phyloP scores from a whole-genome alignment of 768 basidiomycete species.

The Kwoniella sp. region DNA sequence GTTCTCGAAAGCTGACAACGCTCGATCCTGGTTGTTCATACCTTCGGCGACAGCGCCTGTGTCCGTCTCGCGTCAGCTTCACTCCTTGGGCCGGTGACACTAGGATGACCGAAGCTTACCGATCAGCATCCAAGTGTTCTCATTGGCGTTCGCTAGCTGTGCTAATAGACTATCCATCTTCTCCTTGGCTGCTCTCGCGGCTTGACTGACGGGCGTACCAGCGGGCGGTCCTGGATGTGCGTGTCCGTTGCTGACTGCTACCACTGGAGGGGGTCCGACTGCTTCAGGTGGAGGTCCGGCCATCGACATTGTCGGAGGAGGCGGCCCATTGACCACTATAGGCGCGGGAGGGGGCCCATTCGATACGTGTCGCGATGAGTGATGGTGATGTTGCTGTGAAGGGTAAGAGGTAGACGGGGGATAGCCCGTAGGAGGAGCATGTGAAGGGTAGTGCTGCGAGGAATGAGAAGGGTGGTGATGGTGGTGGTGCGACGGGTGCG shows the following conservation, averaged over 20 bases:
- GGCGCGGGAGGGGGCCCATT: conserved; percentile 26
- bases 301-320: conserved; percentile 29
- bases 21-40: conserved; percentile 84
- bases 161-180: conserved; percentile 43
- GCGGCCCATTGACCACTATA: conserved; percentile 27
- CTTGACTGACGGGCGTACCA: conserved; percentile 15
- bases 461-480: conserved; percentile 24
- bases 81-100: neutral
- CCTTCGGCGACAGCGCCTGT: conserved; percentile 92
- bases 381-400: conserved; percentile 26
- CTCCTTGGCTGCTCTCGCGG: conserved; percentile 40
- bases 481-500: conserved; percentile 25
- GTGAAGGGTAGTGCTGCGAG: conserved; percentile 26
- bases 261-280: conserved; percentile 19
- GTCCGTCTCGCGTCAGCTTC: conserved; percentile 4
- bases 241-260: conserved; percentile 35
- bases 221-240: conserved; percentile 13
- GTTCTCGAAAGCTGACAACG: conserved; percentile 88
- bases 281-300: conserved; percentile 29
- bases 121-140: conserved; percentile 93
- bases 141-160: conserved; percentile 82
- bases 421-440: conserved; percentile 21
- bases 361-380: conserved; percentile 28
- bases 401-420: conserved; percentile 30
- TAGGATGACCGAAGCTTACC: conserved; percentile 60